These are phyloP conservation scores for Pseudopyricularia cyperi DNA, from an alignment of 2,329 filamentous ascomycete species.

Conservation along the genomic window DNA sequence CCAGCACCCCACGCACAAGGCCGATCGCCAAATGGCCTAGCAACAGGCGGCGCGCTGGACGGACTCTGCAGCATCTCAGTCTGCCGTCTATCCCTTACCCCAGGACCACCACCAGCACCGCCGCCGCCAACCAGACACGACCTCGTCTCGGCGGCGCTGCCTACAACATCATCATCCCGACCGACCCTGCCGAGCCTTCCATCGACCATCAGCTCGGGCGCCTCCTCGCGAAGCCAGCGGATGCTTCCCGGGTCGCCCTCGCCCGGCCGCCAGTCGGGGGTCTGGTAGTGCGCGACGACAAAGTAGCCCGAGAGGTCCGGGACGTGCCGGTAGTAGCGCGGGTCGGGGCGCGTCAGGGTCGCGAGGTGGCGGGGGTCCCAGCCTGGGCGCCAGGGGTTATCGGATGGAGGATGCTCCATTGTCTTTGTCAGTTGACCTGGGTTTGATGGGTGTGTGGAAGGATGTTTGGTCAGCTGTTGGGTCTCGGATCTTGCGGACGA, in stretches of 20 bases:
- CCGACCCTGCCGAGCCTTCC: not conserved
- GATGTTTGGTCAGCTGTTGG: too few species aligned
- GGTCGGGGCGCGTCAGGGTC: not conserved
- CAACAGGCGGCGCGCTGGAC: not conserved
- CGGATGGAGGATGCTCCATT: not conserved
- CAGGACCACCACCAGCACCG: not conserved
- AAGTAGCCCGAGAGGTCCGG: slow-evolving; percentile 2
- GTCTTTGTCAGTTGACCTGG: not conserved
- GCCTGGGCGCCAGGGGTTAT: not conserved
- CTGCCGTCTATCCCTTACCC: not conserved
- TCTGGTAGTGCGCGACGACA: not conserved
- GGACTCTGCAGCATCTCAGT: not conserved
- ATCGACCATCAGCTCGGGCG: not conserved
- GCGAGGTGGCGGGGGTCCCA: not conserved
- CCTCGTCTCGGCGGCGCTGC: not conserved
- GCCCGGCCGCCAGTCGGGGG: not conserved
- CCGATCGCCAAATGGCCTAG: not conserved
- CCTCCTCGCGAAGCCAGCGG: not conserved
- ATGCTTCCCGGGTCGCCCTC: not conserved
- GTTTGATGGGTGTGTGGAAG: not conserved
- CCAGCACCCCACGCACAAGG: not conserved
- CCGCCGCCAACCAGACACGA: not conserved
- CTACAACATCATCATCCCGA: not conserved
- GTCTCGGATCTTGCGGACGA: too few species aligned
- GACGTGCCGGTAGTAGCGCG: slow-evolving; percentile 1